phyloP scores from a whole-genome alignment of 148 eudicot genomes.

The Persicaria maculosa region DNA sequence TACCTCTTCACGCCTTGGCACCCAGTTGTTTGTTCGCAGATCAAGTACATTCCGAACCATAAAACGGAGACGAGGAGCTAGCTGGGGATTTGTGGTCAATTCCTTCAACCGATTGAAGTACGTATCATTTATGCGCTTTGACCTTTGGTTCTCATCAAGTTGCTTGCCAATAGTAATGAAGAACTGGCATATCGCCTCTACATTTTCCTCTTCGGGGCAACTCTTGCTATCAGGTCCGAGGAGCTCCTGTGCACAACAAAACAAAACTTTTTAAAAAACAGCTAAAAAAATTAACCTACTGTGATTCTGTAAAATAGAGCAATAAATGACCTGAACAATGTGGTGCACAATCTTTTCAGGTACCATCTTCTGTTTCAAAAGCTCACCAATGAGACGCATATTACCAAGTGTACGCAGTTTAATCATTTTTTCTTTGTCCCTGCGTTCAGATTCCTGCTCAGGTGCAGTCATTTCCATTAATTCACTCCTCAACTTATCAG shows the following conservation, averaged over 20 bases:
- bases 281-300: not conserved
- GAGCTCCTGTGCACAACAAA: constrained; percentile 50
- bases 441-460: constrained; percentile 77
- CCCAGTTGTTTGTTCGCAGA: constrained; percentile 70
- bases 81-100: constrained; percentile 48
- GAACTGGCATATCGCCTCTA: constrained; percentile 88
- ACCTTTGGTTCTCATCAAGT: constrained; percentile 73
- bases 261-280: not conserved
- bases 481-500: constrained; percentile 70
- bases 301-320: not conserved
- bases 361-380: constrained; percentile 95
- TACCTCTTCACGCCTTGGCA: constrained; percentile 95
- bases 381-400: constrained; percentile 98
- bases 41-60: constrained; percentile 79
- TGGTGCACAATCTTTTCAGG: constrained; percentile 93
- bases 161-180: constrained; percentile 89
- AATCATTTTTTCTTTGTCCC: constrained; percentile 76
- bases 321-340: constrained; percentile 62
- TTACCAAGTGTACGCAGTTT: constrained; percentile 96
- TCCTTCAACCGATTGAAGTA: constrained; percentile 70
- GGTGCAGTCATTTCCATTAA: constrained; percentile 69
- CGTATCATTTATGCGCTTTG: constrained; percentile 58
- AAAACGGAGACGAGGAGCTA: constrained; percentile 72
- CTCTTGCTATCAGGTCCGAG: constrained; percentile 63
- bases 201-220: constrained; percentile 93